Evolutionary conservation across 345 rosid genomes (phyloP).

Genomic region (Linum tenue): DNA sequence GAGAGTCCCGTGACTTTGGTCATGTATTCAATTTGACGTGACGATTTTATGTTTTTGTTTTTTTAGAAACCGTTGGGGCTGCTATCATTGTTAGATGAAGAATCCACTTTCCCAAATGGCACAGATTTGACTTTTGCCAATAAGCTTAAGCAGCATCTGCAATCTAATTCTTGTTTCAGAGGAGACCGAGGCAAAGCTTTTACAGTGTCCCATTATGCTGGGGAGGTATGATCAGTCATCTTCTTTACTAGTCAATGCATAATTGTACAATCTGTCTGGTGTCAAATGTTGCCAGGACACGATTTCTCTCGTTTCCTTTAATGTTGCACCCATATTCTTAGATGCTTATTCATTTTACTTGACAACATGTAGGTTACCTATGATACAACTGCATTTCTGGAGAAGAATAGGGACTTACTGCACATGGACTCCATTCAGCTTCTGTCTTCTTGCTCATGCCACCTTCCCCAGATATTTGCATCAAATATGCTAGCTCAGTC

Average conservation of each 20-base stretch:
- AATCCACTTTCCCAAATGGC: constrained; percentile 95
- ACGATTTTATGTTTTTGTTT: neutral
- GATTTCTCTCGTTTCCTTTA: neutral
- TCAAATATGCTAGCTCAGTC: constrained; percentile 76
- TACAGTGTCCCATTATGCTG: constrained; percentile 84
- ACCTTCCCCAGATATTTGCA: constrained; percentile 84
- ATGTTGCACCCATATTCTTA: constrained; percentile 1
- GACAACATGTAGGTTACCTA: constrained; percentile 60
- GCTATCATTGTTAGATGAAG: constrained; percentile 86
- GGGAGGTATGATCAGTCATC: constrained; percentile 47
- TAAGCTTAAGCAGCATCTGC: constrained; percentile 87
- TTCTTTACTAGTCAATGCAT: neutral
- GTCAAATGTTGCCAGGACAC: neutral
- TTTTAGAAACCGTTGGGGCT: constrained; percentile 92
- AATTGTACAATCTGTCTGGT: too few species aligned
- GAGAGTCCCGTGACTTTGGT: too few species aligned
- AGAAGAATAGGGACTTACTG: constrained; percentile 90
- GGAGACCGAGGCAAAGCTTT: constrained; percentile 80
- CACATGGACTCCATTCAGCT: constrained; percentile 92
- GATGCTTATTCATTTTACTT: constrained; percentile 20
- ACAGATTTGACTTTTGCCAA: constrained; percentile 87
- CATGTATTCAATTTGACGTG: neutral
- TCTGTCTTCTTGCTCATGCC: constrained; percentile 79
- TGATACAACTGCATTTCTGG: constrained; percentile 89
- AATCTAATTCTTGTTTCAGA: constrained; percentile 61